Conservation (phyloP, 228 moss, liverwort and hornwort species). For the Sphagnum fallax region DNA sequence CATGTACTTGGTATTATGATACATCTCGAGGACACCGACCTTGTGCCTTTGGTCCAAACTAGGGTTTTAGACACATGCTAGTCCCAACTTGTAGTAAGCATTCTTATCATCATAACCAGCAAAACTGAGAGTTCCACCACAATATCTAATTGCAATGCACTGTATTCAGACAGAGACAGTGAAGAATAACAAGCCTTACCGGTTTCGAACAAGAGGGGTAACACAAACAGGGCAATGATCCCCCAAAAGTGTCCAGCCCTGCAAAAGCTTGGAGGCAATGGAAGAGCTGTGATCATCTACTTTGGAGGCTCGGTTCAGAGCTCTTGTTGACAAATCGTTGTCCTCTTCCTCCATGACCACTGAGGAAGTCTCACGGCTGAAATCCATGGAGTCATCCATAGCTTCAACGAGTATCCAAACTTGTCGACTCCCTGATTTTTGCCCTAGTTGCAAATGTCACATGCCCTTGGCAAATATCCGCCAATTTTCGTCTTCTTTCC, state of each 20-base stretch:
- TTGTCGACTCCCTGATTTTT: no score
- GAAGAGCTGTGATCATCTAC: slow-evolving; percentile 48
- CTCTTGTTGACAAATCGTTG: background rate
- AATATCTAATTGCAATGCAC: background rate
- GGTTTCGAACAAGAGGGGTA: slow-evolving; percentile 86
- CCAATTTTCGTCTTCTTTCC: no score
- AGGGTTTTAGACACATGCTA: no score
- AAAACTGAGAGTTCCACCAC: background rate
- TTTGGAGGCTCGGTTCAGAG: slow-evolving; percentile 1
- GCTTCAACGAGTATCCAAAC: background rate
- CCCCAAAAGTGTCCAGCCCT: slow-evolving; percentile 88
- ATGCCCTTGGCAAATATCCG: no score
- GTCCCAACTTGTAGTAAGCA: background rate
- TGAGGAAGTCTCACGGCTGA: slow-evolving; percentile 4
- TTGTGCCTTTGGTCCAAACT: no score
- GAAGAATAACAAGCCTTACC: slow-evolving; percentile 16
- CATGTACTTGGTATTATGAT: no score
- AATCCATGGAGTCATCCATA: slow-evolving; percentile 8
- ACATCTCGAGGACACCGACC: no score
- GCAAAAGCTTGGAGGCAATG: slow-evolving; percentile 81
- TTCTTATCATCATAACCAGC: background rate
- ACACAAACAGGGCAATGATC: slow-evolving; percentile 77
- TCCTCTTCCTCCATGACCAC: background rate
- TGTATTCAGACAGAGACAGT: background rate
- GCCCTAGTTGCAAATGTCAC: no score